These are phyloP conservation scores for Trichoderma koningii DNA, from an alignment of 2,329 filamentous ascomycete species.

Conservation along the genomic window DNA sequence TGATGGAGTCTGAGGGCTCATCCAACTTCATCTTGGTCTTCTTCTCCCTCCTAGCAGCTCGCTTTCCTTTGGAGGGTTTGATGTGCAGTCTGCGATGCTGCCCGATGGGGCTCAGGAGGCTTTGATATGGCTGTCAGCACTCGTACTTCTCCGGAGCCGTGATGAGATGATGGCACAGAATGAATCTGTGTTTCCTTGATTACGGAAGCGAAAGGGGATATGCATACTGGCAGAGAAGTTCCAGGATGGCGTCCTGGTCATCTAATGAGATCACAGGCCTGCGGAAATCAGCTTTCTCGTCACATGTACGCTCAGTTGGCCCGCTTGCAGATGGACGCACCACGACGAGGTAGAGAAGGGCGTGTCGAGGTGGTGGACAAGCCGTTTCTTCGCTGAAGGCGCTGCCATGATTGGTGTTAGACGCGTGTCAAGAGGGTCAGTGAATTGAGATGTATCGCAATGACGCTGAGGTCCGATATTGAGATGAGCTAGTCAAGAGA, in stretches of 20 bases:
- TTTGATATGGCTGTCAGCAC: conserved; percentile 38
- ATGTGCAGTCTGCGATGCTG: conserved; percentile 58
- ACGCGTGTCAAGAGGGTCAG: background rate
- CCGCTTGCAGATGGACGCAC: conserved; percentile 42
- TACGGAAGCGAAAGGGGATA: background rate
- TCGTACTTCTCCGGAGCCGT: background rate
- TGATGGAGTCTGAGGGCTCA: conserved; percentile 13
- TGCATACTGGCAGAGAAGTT: conserved; percentile 65
- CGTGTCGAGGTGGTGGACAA: conserved; percentile 65
- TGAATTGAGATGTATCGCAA: background rate
- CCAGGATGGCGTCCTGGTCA: conserved; percentile 65
- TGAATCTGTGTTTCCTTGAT: background rate
- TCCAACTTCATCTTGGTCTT: conserved; percentile 30
- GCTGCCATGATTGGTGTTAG: background rate
- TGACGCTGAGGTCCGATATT: background rate
- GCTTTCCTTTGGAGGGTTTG: conserved; percentile 62
- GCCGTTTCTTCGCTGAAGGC: conserved; percentile 51
- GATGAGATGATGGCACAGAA: background rate
- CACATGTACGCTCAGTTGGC: background rate
- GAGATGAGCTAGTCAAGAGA: too few relatives aligned
- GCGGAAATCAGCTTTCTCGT: background rate
- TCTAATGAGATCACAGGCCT: conserved; percentile 63
- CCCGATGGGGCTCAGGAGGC: conserved; percentile 65
- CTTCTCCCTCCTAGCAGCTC: conserved; percentile 52
- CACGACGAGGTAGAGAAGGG: conserved; percentile 64